These are phyloP conservation scores for Recurvomyces mirabilis DNA, from an alignment of 495 filamentous ascomycete species.

Conservation along the genomic window DNA sequence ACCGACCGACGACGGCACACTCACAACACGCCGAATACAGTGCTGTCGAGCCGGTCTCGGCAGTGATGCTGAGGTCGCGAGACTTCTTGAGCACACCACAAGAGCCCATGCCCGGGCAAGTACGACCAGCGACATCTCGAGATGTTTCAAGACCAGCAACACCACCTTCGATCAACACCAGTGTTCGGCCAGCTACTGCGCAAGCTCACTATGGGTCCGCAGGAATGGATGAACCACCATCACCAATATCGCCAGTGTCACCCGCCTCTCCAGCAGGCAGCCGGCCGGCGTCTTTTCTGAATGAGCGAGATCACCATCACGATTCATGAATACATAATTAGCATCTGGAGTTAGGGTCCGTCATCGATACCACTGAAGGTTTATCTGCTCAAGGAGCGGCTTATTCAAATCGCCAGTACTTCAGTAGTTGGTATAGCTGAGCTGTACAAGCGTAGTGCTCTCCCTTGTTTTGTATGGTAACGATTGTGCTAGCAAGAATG, in stretches of 20 bases:
- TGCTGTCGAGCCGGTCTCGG: not conserved
- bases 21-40: not conserved
- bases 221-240: slow-evolving; percentile 3
- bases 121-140: slow-evolving; percentile 1
- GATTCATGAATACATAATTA: not conserved
- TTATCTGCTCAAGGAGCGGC: no score
- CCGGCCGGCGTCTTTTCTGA: slow-evolving; percentile 3
- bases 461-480: no score
- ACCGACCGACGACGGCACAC: not conserved
- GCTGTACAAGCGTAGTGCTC: no score
- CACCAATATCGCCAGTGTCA: slow-evolving; percentile 9
- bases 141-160: not conserved
- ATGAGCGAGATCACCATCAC: not conserved
- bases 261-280: slow-evolving; percentile 4
- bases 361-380: no score
- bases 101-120: not conserved
- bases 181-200: slow-evolving; percentile 3
- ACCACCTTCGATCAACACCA: not conserved
- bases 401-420: no score
- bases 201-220: not conserved
- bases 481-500: no score
- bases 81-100: not conserved
- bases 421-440: no score
- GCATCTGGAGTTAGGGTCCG: no score
- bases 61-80: not conserved